Evolutionary conservation across 257 asterid species (phyloP).

Genomic region (Leonotis leonurus): DNA sequence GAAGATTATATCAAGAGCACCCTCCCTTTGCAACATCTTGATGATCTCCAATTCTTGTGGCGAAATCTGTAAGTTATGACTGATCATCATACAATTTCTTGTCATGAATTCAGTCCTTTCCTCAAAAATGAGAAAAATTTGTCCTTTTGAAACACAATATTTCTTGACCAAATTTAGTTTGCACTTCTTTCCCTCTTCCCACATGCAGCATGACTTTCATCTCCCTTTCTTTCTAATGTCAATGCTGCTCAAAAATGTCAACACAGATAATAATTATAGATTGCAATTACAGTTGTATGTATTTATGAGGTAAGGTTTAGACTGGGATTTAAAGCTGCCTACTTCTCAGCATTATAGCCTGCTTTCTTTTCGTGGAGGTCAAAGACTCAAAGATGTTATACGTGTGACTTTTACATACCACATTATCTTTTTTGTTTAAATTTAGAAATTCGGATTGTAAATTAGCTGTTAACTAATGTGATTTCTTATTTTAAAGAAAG

Average conservation of each 20-base stretch:
- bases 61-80: not conserved
- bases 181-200: not conserved
- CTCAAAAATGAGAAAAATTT: not conserved
- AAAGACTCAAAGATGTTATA: too few relatives aligned
- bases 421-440: too few relatives aligned
- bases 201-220: not conserved
- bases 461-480: too few relatives aligned
- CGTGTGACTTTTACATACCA: too few relatives aligned
- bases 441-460: too few relatives aligned
- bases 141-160: not conserved
- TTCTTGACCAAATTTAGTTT: not conserved
- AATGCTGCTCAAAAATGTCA: slow-evolving; percentile 1
- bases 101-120: not conserved
- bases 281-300: not conserved
- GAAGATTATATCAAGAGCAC: too few relatives aligned
- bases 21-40: too few relatives aligned
- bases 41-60: too few relatives aligned
- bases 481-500: too few relatives aligned
- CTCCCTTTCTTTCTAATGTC: not conserved
- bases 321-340: slow-evolving; percentile 2
- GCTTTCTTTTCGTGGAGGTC: too few relatives aligned
- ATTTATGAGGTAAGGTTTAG: not conserved
- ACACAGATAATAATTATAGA: not conserved
- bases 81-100: not conserved
- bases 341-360: not conserved